Evolutionary conservation across 2,329 filamentous ascomycete species (phyloP).

Genomic region (Venturia nashicola): DNA sequence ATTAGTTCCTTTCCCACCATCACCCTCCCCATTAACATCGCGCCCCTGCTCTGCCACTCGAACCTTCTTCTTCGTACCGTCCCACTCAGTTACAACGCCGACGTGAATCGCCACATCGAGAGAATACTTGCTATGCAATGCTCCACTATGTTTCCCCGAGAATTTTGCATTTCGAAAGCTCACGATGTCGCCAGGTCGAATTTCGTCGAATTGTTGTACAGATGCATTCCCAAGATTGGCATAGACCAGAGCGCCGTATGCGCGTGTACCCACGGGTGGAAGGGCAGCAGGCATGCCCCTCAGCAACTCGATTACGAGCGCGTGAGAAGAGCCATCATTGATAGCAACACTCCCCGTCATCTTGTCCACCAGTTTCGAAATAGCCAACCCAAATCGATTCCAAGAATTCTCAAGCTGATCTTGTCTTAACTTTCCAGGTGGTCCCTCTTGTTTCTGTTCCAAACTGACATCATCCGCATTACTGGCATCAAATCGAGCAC

Average conservation of each 20-base stretch:
- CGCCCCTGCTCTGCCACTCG: constrained; percentile 89
- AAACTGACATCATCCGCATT: constrained; percentile 61
- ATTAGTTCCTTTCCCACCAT: neutral
- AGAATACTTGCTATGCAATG: constrained; percentile 91
- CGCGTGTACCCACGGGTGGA: constrained; percentile 70
- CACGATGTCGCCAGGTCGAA: constrained; percentile 83
- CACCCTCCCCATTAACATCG: constrained; percentile 50
- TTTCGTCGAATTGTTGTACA: constrained; percentile 82
- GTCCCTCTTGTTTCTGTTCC: constrained; percentile 77
- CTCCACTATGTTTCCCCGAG: constrained; percentile 68
- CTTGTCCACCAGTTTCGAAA: constrained; percentile 55
- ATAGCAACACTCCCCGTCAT: constrained; percentile 66
- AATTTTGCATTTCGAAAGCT: constrained; percentile 88
- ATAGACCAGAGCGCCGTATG: constrained; percentile 88
- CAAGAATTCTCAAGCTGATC: constrained; percentile 87
- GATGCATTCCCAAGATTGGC: constrained; percentile 90
- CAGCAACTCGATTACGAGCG: constrained; percentile 68
- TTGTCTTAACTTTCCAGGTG: constrained; percentile 70
- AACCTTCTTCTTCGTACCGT: constrained; percentile 96
- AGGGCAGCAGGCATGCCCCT: constrained; percentile 62
- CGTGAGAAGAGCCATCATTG: constrained; percentile 70
- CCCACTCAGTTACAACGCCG: constrained; percentile 87
- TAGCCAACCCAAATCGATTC: constrained; percentile 64
- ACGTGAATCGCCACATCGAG: constrained; percentile 88
- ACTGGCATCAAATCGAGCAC: constrained; percentile 62